Evolutionary conservation across 1,139 yeast species (phyloP).

Genomic region (Hanseniaspora gamundiae): DNA sequence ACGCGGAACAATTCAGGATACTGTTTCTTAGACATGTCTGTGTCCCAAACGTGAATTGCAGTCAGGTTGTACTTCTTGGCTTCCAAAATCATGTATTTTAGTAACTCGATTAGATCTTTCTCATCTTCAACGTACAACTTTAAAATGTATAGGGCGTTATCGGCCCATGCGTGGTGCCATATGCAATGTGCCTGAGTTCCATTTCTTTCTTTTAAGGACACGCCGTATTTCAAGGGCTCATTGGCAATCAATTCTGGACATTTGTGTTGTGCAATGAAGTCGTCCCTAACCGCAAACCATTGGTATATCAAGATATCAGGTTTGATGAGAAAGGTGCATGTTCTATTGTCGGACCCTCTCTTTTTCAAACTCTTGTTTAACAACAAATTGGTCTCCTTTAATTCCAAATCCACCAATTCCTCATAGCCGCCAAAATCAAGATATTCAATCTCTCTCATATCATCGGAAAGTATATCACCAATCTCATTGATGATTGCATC

Average conservation of each 20-base stretch:
- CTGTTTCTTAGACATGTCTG: conserved; percentile 18
- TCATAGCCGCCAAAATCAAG: conserved; percentile 26
- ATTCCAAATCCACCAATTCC: conserved; percentile 25
- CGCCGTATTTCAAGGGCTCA: conserved; percentile 6
- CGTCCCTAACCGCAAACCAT: conserved; percentile 34
- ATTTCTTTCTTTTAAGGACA: background rate
- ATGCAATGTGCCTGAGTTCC: conserved; percentile 28
- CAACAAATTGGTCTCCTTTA: too few relatives aligned
- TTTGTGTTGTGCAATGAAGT: conserved; percentile 21
- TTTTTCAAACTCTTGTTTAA: conserved; percentile 16
- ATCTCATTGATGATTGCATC: conserved; percentile 13
- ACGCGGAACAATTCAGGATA: conserved; percentile 14
- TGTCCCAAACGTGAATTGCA: conserved; percentile 23
- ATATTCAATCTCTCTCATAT: conserved; percentile 15
- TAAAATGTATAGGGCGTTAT: conserved; percentile 25
- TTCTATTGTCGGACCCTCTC: conserved; percentile 14
- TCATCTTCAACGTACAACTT: conserved; percentile 18
- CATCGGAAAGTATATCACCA: conserved; percentile 7
- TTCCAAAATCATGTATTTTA: conserved; percentile 18
- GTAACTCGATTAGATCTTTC: conserved; percentile 11
- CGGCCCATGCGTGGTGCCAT: conserved; percentile 38
- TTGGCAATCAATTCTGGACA: conserved; percentile 9
- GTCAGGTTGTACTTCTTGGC: conserved; percentile 11
- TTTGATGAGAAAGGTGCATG: conserved; percentile 25
- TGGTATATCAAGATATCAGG: conserved; percentile 29